Evolutionary conservation across 495 filamentous ascomycete genomes (phyloP).

Genomic region (Penicillium riverlandense): DNA sequence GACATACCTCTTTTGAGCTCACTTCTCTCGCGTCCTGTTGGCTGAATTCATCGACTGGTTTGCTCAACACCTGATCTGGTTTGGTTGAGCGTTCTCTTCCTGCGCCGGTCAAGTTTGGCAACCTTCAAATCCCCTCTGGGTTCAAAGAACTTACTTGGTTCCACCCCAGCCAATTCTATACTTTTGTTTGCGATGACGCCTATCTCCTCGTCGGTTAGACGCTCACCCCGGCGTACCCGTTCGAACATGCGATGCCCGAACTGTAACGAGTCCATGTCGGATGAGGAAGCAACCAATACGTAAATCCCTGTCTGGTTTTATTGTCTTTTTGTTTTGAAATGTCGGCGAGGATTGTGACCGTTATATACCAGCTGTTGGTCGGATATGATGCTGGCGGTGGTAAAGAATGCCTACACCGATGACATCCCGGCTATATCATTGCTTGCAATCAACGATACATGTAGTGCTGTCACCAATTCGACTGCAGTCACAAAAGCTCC

Average conservation of each 20-base stretch:
- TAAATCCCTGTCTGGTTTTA: too few relatives aligned
- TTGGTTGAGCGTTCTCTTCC: background rate
- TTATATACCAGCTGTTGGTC: too few relatives aligned
- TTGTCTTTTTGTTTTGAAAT: too few relatives aligned
- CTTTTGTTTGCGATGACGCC: background rate
- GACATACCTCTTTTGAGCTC: conserved; percentile 18
- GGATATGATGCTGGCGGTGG: too few relatives aligned
- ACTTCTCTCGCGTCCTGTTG: conserved; percentile 19
- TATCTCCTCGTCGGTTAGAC: background rate
- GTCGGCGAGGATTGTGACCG: too few relatives aligned
- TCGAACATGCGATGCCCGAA: background rate
- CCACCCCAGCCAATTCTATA: background rate
- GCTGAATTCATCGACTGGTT: conserved; percentile 10
- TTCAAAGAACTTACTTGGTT: background rate
- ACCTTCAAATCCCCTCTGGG: background rate
- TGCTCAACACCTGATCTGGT: conserved; percentile 21
- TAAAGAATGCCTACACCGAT: too few relatives aligned
- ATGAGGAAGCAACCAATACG: too few relatives aligned
- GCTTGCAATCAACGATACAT: too few relatives aligned
- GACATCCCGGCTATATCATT: too few relatives aligned
- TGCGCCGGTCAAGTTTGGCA: background rate
- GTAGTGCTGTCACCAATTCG: too few relatives aligned
- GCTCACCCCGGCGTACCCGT: background rate
- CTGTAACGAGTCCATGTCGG: background rate
- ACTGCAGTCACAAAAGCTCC: too few relatives aligned